A percentile compares a stretch with the other conserved stretches of the same genome.
These are phyloP conservation scores for Alternaria gaisen DNA, from an alignment of 2,329 filamentous ascomycete species.

Conservation along the genomic window DNA sequence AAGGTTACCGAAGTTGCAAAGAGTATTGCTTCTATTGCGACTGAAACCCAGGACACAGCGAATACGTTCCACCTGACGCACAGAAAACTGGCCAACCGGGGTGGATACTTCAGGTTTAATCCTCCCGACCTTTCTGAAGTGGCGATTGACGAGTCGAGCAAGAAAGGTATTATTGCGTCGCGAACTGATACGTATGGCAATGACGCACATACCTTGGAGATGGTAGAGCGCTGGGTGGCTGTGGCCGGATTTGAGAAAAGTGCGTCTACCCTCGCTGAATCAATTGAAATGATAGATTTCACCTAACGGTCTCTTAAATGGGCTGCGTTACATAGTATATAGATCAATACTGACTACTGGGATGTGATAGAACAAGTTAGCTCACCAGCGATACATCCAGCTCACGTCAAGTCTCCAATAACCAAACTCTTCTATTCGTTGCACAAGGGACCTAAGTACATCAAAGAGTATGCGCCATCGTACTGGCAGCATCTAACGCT, in stretches of 20 bases:
- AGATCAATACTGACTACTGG: not conserved
- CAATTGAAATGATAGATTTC: not conserved
- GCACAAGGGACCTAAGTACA: constrained; percentile 12
- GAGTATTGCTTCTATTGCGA: not conserved
- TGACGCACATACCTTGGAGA: not conserved
- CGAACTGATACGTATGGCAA: not conserved
- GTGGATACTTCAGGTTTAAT: not conserved
- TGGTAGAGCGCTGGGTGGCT: not conserved
- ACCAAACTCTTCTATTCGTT: constrained; percentile 18
- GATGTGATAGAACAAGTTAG: not conserved
- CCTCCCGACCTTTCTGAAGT: not conserved
- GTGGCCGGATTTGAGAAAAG: not conserved
- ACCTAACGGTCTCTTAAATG: not conserved
- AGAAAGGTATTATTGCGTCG: not conserved
- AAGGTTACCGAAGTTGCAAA: not conserved
- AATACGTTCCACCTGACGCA: not conserved
- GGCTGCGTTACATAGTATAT: not conserved
- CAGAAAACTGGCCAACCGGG: not conserved
- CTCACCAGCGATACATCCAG: not conserved
- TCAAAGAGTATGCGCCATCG: constrained; percentile 8
- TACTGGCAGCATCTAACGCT: constrained; percentile 17
- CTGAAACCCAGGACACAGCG: not conserved
- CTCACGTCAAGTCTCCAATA: not conserved
- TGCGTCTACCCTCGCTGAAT: not conserved
- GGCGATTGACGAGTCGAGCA: not conserved